These are phyloP conservation scores for Starmerella sp. DNA, from an alignment of 805 yeast genomes.

Conservation along the genomic window DNA sequence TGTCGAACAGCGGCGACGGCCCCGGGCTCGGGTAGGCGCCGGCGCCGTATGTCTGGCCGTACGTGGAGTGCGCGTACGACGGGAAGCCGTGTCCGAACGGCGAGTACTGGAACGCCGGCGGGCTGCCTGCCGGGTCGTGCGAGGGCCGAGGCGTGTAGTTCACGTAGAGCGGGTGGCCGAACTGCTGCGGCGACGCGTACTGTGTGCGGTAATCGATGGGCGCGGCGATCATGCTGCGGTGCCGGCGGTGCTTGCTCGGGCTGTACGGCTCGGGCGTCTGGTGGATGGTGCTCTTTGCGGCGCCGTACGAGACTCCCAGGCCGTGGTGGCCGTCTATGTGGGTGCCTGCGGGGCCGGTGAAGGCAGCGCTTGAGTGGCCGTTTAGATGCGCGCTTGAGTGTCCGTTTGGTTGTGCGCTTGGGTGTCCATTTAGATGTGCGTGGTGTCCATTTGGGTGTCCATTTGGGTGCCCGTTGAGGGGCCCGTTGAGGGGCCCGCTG, in stretches of 20 bases:
- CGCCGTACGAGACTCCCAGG: neutral
- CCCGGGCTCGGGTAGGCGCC: slow-evolving; percentile 1
- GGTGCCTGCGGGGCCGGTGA: no score
- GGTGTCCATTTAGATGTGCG: no score
- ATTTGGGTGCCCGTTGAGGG: neutral
- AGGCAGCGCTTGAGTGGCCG: no score
- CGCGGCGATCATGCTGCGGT: slow-evolving; percentile 16
- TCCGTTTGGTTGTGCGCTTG: no score
- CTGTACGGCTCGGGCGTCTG: slow-evolving; percentile 5
- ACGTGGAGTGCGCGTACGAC: neutral
- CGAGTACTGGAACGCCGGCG: neutral
- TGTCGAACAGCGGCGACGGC: slow-evolving; percentile 1
- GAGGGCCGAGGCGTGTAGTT: neutral
- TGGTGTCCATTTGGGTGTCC: no score
- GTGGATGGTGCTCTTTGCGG: neutral
- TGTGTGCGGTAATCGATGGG: slow-evolving; percentile 12
- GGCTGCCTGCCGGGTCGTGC: neutral
- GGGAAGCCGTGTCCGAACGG: neutral
- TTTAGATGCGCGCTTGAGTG: no score
- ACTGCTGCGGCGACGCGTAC: neutral
- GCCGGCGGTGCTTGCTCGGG: slow-evolving; percentile 13
- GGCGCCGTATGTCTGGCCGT: neutral
- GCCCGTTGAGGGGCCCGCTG: neutral
- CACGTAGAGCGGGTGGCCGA: neutral
- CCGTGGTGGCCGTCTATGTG: no score